Evolutionary conservation across 306 rosid genomes (phyloP).

Genomic region (Begonia fuchsioides): DNA sequence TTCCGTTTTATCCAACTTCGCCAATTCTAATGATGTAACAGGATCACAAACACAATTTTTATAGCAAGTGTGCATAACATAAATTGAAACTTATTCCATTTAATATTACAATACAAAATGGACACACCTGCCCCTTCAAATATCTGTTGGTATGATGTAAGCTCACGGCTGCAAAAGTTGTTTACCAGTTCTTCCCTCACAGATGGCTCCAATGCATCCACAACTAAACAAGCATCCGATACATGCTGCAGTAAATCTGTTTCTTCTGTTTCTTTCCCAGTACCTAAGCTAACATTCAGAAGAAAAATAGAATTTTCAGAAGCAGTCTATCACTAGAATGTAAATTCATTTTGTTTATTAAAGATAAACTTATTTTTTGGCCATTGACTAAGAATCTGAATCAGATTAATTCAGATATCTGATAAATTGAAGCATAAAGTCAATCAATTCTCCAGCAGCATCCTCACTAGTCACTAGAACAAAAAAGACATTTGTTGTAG

Average conservation of each 20-base stretch:
- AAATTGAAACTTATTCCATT: neutral
- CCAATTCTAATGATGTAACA: conserved; percentile 43
- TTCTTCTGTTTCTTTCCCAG: conserved; percentile 98
- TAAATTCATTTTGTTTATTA: no score
- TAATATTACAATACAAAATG: neutral
- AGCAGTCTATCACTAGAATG: no score
- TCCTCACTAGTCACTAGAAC: no score
- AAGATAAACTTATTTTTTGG: no score
- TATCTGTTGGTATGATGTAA: conserved; percentile 91
- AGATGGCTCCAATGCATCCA: conserved; percentile 94
- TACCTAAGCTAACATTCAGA: conserved; percentile 83
- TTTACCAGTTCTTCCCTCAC: conserved; percentile 96
- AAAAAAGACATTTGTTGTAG: no score
- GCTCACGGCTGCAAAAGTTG: conserved; percentile 88
- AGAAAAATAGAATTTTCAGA: neutral
- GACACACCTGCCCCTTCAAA: conserved; percentile 96
- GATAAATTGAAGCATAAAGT: no score
- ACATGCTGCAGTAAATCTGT: conserved; percentile 70
- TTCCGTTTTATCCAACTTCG: conserved; percentile 94
- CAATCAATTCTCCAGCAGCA: no score
- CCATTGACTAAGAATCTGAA: no score
- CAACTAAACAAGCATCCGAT: conserved; percentile 97
- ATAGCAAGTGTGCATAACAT: neutral
- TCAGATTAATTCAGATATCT: no score
- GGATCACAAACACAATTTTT: neutral